These are phyloP conservation scores for Aegle marmelos DNA, from an alignment of 345 rosid species.

Conservation along the genomic window DNA sequence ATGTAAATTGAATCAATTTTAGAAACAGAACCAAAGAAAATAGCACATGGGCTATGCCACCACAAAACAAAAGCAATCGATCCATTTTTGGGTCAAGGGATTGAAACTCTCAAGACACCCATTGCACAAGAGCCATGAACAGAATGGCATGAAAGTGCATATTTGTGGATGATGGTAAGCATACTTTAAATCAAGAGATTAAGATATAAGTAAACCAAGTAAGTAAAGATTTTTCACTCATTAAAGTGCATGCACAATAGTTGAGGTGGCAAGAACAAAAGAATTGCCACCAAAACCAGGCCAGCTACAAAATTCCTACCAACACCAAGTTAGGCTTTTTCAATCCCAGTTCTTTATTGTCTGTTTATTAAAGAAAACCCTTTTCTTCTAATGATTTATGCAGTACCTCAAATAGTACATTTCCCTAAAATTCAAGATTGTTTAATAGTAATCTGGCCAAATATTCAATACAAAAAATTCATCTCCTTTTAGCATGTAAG, in stretches of 20 bases:
- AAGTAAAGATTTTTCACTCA: background rate
- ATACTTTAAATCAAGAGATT: background rate
- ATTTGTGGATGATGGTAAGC: background rate
- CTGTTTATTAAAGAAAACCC: background rate
- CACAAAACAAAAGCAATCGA: background rate
- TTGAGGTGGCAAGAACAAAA: background rate
- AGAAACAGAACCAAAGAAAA: conserved; percentile 5
- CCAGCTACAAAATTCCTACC: background rate
- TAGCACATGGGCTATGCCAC: too few species aligned
- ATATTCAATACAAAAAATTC: background rate
- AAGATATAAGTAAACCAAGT: background rate
- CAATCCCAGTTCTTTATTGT: background rate
- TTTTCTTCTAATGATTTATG: background rate
- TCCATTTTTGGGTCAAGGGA: too few species aligned
- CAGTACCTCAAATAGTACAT: background rate
- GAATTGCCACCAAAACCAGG: background rate
- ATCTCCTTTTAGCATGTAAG: background rate
- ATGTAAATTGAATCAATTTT: background rate
- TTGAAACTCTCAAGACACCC: too few species aligned
- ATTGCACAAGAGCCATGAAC: background rate
- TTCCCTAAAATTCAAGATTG: background rate
- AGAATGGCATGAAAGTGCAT: background rate
- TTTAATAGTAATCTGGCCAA: background rate
- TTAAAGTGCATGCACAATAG: background rate
- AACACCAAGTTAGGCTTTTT: background rate